Conservation (phyloP, 139 green algal species). For the Haematococcus sp. region DNA sequence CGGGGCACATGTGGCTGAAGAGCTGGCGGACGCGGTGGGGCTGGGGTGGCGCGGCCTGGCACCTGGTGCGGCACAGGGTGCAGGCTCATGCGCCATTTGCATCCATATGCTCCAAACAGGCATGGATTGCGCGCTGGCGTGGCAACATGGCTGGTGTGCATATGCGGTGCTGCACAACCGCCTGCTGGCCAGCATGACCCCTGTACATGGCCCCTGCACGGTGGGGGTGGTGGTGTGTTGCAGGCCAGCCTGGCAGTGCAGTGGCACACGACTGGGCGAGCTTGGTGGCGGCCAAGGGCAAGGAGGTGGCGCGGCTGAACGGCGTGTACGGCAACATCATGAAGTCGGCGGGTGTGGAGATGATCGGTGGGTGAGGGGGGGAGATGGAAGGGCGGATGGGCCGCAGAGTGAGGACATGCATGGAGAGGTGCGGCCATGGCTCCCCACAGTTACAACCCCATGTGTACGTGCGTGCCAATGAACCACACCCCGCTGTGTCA, state of each 20-base stretch:
- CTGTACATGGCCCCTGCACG: too few species aligned
- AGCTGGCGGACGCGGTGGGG: constrained; percentile 65
- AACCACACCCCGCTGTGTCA: too few species aligned
- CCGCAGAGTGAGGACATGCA: not conserved
- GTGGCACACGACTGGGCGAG: constrained; percentile 43
- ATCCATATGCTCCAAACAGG: too few species aligned
- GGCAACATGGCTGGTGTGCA: too few species aligned
- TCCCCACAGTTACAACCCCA: not conserved
- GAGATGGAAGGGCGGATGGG: not conserved
- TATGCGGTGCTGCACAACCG: too few species aligned
- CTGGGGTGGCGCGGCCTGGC: constrained; percentile 62
- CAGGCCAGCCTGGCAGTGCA: too few species aligned
- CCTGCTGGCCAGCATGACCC: too few species aligned
- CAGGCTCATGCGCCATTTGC: too few species aligned
- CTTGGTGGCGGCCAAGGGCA: constrained; percentile 63
- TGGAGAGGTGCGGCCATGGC: too few species aligned
- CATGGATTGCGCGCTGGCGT: too few species aligned
- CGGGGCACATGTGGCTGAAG: constrained; percentile 45
- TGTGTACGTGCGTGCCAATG: not conserved
- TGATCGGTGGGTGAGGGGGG: constrained; percentile 37
- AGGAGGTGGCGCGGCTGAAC: constrained; percentile 91
- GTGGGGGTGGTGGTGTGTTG: too few species aligned
- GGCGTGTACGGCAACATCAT: constrained; percentile 87
- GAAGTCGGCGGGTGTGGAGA: constrained; percentile 56
- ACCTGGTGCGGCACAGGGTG: not conserved